Evolutionary conservation across 768 basidiomycete species (phyloP).

Genomic region (Neoboletus subvelutipes): DNA sequence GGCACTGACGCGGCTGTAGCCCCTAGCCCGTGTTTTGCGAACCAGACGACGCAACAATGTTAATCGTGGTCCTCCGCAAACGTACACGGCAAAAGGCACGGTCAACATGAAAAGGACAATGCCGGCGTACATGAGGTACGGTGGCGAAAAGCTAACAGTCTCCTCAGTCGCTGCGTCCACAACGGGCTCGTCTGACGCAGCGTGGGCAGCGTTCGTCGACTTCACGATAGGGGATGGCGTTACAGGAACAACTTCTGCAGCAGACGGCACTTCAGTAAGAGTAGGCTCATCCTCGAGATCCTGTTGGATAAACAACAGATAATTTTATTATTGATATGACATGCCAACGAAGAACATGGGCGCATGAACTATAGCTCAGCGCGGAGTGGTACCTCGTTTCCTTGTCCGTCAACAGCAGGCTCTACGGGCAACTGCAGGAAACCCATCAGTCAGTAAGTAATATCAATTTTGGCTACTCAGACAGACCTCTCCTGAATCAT

Average conservation of each 20-base stretch:
- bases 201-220: neutral
- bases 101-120: conserved; percentile 42
- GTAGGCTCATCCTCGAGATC: conserved; percentile 31
- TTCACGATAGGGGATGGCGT: conserved; percentile 4
- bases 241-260: conserved; percentile 16
- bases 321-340: conserved; percentile 50
- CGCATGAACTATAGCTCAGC: conserved; percentile 81
- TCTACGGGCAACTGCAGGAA: conserved; percentile 51
- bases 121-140: conserved; percentile 21
- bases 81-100: conserved; percentile 43
- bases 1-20: conserved; percentile 46
- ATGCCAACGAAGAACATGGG: conserved; percentile 33
- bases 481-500: conserved; percentile 82
- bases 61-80: conserved; percentile 43
- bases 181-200: neutral
- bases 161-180: conserved; percentile 4
- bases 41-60: conserved; percentile 40
- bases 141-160: neutral
- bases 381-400: conserved; percentile 89
- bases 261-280: conserved; percentile 8
- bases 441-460: conserved; percentile 3
- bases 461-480: conserved; percentile 11
- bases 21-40: conserved; percentile 33
- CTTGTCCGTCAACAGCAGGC: conserved; percentile 54
- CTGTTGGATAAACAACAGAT: conserved; percentile 51